Evolutionary conservation across 495 filamentous ascomycete species (phyloP), one percentile per base, ranked within the genome.

Genomic region (Neurospora sp.): DNA sequence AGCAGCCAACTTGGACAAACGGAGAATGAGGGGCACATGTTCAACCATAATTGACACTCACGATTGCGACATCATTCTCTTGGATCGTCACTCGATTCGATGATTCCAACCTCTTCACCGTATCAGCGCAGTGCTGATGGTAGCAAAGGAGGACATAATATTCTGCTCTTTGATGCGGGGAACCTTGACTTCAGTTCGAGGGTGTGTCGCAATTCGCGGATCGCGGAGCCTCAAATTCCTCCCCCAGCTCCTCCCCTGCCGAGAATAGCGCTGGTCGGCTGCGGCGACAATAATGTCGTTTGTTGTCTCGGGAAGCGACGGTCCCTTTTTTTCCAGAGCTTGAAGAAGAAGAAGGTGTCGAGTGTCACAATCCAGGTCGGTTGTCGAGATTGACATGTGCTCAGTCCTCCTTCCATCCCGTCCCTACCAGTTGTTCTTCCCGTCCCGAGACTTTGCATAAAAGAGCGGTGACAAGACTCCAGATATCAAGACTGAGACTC

Each of bases 201-300:
- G 53, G 53, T 65, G 53, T 65, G 53, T 35, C 18, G 44, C 70
- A 61, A 38, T 31, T 61, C 27, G 53, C 53, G 53, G 53, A 61
- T 74, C 69, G 74, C 74, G 76, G 76, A 77, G 76, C 76, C 76
- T 77, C 76, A 76, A 70, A 65, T 53, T 75, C 72, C 70, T 37
- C 20, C 20, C 20, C 47, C 53, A 31, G 53, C 12, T 61, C 27
- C 12, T 61, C 27, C 27, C 53, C 44, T 45, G 61, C 68, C 74
- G 40, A 69, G 71, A 72, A 53, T 35, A 65, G 53, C 53, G 27
- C 53, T 61, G 53, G 53, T 31, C 47, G 47, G 27, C 12, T 47
- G 45, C 45, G 45, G 45, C 45, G 45, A 27, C 45, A 27, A 27
- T 59, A 59, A 22, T 59, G 10, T 27, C 20, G 27, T 61, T 61